Conservation (phyloP, 192 early-diverging fungal species). For the Coemansia sp. region DNA sequence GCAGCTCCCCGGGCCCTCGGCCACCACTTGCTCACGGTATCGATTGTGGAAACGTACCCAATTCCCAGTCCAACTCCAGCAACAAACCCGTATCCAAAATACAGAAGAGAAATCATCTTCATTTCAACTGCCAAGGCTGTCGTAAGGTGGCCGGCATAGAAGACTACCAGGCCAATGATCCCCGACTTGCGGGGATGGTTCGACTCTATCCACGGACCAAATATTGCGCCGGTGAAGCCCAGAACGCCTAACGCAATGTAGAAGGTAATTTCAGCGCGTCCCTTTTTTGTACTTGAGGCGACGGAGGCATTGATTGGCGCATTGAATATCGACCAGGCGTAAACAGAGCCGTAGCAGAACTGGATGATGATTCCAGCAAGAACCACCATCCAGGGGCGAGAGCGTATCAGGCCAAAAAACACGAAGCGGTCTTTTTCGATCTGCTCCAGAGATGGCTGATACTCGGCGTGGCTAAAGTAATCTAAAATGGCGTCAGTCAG, state of each 20-base stretch:
- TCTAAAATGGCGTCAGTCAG: conserved; percentile 23
- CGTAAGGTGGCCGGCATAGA: conserved; percentile 59
- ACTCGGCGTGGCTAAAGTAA: conserved; percentile 54
- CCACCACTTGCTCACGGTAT: conserved; percentile 66
- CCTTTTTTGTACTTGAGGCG: conserved; percentile 27
- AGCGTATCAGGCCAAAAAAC: conserved; percentile 55
- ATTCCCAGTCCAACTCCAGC: conserved; percentile 64
- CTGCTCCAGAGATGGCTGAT: conserved; percentile 28
- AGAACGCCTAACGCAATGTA: conserved; percentile 63
- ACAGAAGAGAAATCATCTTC: conserved; percentile 61
- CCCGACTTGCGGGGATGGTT: conserved; percentile 57
- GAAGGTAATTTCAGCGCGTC: conserved; percentile 61
- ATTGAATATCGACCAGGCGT: conserved; percentile 69
- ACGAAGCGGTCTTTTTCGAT: conserved; percentile 41
- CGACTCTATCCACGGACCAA: conserved; percentile 65
- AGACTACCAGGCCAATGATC: conserved; percentile 52
- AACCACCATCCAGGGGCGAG: conserved; percentile 59
- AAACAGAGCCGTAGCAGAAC: conserved; percentile 65
- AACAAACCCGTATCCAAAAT: conserved; percentile 66
- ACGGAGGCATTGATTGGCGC: conserved; percentile 58
- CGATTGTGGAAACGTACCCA: conserved; percentile 65
- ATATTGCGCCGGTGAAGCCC: conserved; percentile 58
- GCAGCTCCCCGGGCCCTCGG: conserved; percentile 61
- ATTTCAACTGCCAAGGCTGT: conserved; percentile 58
- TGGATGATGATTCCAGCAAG: conserved; percentile 63